A percentile compares a stretch with the other conserved stretches of the same genome.
Evolutionary conservation across 192 early-diverging fungal species (phyloP).

Genomic region (Entophlyctis helioformis): DNA sequence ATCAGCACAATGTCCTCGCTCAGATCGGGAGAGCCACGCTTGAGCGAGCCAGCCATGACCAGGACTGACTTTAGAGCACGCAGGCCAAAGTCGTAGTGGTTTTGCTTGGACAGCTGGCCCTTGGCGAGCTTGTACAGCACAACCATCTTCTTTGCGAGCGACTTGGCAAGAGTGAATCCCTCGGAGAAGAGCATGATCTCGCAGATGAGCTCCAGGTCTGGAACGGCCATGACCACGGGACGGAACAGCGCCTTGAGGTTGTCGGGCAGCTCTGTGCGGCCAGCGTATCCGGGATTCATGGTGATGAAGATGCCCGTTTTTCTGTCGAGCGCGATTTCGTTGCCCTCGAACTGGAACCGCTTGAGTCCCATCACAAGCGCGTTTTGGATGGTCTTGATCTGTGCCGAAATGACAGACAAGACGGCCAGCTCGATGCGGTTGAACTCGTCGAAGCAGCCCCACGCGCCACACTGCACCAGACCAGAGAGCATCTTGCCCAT

Average conservation of each 20-base stretch:
- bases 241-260: conserved; percentile 53
- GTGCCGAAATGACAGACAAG: conserved; percentile 47
- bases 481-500: conserved; percentile 56
- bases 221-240: conserved; percentile 49
- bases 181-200: conserved; percentile 62
- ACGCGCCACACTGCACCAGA: conserved; percentile 47
- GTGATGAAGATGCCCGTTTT: conserved; percentile 51
- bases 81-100: conserved; percentile 53
- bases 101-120: conserved; percentile 48
- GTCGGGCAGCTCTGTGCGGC: conserved; percentile 46
- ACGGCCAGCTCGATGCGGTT: conserved; percentile 51
- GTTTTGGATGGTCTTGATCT: conserved; percentile 50
- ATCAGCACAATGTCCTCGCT: conserved; percentile 52
- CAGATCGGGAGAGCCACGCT: conserved; percentile 44
- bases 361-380: conserved; percentile 38
- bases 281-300: conserved; percentile 52
- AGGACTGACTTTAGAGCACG: conserved; percentile 45
- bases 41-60: conserved; percentile 50
- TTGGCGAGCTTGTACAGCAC: conserved; percentile 48
- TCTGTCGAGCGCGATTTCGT: conserved; percentile 41
- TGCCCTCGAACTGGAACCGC: conserved; percentile 49
- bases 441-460: conserved; percentile 57
- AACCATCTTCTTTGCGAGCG: conserved; percentile 59
- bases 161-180: conserved; percentile 61
- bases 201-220: conserved; percentile 49